Evolutionary conservation across 176 grass and related monocot genomes (phyloP).

Genomic region (Dendrocalamus sinicus): DNA sequence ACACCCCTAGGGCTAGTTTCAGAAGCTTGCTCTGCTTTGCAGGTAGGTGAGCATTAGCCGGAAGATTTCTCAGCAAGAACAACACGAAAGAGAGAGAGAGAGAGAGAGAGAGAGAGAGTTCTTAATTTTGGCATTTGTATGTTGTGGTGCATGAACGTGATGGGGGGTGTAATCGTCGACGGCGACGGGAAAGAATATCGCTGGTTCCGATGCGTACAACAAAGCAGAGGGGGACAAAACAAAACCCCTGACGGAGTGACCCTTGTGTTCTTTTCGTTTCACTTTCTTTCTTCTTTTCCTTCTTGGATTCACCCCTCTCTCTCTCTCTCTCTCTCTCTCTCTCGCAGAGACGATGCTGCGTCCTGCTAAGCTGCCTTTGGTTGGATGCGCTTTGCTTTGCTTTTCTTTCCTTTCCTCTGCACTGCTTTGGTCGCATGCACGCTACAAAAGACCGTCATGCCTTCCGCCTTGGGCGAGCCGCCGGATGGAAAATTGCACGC

Average conservation of each 20-base stretch:
- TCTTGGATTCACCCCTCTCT: constrained; percentile 26
- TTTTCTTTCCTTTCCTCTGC: background rate
- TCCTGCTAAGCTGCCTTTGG: constrained; percentile 8
- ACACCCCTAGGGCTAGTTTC: background rate
- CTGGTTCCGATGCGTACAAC: constrained; percentile 35
- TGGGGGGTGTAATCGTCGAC: background rate
- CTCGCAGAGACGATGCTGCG: background rate
- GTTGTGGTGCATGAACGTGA: background rate
- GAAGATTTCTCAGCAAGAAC: background rate
- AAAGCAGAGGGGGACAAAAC: constrained; percentile 15
- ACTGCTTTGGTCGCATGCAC: constrained; percentile 43
- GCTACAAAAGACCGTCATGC: constrained; percentile 23
- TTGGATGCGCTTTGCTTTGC: background rate
- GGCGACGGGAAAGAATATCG: constrained; percentile 49
- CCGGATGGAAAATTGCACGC: constrained; percentile 16
- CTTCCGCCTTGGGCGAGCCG: constrained; percentile 24
- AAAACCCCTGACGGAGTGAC: background rate
- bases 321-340: background rate
- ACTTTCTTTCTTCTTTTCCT: background rate
- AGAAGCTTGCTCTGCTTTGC: background rate
- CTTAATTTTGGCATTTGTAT: background rate
- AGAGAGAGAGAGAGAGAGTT: background rate
- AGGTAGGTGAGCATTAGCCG: background rate
- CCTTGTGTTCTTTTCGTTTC: background rate
- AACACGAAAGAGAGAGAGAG: too few species aligned